Evolutionary conservation across 495 filamentous ascomycete genomes (phyloP).

Genomic region (Pseudotulostoma volvatum): DNA sequence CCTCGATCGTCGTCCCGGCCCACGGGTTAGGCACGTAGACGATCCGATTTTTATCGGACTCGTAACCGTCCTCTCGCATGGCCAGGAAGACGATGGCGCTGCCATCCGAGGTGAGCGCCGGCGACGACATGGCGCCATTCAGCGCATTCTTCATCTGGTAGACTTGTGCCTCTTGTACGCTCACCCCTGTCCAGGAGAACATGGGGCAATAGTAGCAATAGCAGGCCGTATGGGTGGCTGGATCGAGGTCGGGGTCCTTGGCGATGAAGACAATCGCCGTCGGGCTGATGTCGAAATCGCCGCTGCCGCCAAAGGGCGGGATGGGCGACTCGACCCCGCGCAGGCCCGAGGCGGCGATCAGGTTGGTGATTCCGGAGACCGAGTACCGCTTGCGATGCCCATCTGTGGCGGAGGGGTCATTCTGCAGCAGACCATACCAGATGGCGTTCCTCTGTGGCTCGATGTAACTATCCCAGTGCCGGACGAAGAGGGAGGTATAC

Average conservation of each 20-base stretch:
- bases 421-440: slow-evolving; percentile 52
- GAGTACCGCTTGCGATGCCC: slow-evolving; percentile 27
- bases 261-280: slow-evolving; percentile 61
- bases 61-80: slow-evolving; percentile 70
- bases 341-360: slow-evolving; percentile 28
- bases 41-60: slow-evolving; percentile 73
- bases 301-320: slow-evolving; percentile 41
- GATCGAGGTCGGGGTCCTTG: slow-evolving; percentile 63
- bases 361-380: slow-evolving; percentile 32
- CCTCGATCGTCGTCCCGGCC: slow-evolving; percentile 40
- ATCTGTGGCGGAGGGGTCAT: slow-evolving; percentile 20
- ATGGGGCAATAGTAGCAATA: slow-evolving; percentile 47
- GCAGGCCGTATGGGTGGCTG: slow-evolving; percentile 67
- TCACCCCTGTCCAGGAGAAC: slow-evolving; percentile 37
- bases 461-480: slow-evolving; percentile 46
- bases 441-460: slow-evolving; percentile 51
- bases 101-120: slow-evolving; percentile 62
- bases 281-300: slow-evolving; percentile 41
- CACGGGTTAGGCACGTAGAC: slow-evolving; percentile 47
- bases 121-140: slow-evolving; percentile 58
- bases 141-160: slow-evolving; percentile 21
- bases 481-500: slow-evolving; percentile 40
- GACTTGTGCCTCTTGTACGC: slow-evolving; percentile 23
- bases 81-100: slow-evolving; percentile 61
- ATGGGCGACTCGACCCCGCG: slow-evolving; percentile 36